Percentiles rank a stretch among this genome's conserved stretches.
phyloP scores from a whole-genome alignment of 805 yeast genomes.

The Candida silvatica region DNA sequence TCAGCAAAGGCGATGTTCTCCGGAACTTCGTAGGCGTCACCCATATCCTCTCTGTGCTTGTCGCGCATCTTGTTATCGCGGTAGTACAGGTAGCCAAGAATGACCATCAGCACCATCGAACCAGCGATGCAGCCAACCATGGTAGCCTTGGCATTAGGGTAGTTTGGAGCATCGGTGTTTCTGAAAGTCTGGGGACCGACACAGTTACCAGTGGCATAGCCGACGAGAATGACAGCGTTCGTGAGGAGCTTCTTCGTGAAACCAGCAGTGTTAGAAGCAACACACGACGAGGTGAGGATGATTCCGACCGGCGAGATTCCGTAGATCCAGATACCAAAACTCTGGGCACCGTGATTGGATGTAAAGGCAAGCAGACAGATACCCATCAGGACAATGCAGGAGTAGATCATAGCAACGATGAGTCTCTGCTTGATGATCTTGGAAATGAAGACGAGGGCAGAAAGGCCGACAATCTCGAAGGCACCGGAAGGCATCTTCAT shows the following conservation, averaged over 20 bases:
- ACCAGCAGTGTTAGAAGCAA: constrained; percentile 55
- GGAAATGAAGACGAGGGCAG: constrained; percentile 10
- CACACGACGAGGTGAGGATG: constrained; percentile 24
- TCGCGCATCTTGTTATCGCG: constrained; percentile 25
- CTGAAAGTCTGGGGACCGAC: constrained; percentile 70
- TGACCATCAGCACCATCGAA: constrained; percentile 12
- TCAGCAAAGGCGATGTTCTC: constrained; percentile 14
- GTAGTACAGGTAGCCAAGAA: constrained; percentile 11
- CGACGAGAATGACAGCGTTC: constrained; percentile 51
- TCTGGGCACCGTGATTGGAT: constrained; percentile 7
- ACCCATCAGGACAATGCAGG: background rate
- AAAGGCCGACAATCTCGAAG: constrained; percentile 26
- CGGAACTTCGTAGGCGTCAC: background rate
- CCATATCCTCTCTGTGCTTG: background rate
- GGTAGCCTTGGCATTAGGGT: constrained; percentile 42
- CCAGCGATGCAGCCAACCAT: constrained; percentile 30
- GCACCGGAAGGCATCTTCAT: constrained; percentile 28
- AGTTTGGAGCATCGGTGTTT: constrained; percentile 47
- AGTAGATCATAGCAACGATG: background rate
- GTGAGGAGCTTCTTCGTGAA: constrained; percentile 62
- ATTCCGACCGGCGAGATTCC: constrained; percentile 21
- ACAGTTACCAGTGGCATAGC: constrained; percentile 60
- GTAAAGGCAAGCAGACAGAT: constrained; percentile 3
- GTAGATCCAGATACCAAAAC: constrained; percentile 14
- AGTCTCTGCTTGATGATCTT: constrained; percentile 11